Conservation (phyloP, 148 eudicot genomes). For the Amaranthus cruentus region DNA sequence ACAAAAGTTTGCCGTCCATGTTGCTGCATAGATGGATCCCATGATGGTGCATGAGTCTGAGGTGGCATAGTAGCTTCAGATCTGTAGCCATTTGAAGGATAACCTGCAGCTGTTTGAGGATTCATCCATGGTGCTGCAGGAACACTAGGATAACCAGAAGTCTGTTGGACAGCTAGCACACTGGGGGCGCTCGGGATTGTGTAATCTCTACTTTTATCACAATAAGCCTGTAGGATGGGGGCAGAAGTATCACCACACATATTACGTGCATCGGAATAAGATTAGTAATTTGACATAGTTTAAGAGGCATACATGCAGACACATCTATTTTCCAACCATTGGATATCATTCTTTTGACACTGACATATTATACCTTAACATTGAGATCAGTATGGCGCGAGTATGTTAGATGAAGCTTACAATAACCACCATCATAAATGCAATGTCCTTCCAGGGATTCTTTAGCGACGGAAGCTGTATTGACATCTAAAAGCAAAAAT, state of each 20-base stretch:
- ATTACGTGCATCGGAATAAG: not conserved
- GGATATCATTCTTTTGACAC: slow-evolving; percentile 19
- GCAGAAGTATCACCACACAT: not conserved
- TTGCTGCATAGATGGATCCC: slow-evolving; percentile 41
- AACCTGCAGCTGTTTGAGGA: slow-evolving; percentile 30
- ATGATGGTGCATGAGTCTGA: slow-evolving; percentile 29
- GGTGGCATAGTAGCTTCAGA: slow-evolving; percentile 12
- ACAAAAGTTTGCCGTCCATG: slow-evolving; percentile 33
- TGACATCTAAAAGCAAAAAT: slow-evolving; percentile 41
- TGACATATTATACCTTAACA: slow-evolving; percentile 60
- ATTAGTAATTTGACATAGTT: not conserved
- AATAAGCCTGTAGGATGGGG: slow-evolving; percentile 42
- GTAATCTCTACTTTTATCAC: slow-evolving; percentile 78
- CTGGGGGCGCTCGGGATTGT: slow-evolving; percentile 38
- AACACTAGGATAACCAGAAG: slow-evolving; percentile 26
- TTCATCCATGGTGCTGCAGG: slow-evolving; percentile 44
- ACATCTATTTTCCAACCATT: slow-evolving; percentile 17
- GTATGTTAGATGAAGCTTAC: slow-evolving; percentile 96
- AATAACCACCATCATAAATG: slow-evolving; percentile 96
- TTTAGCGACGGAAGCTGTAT: slow-evolving; percentile 66
- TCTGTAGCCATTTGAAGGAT: slow-evolving; percentile 29
- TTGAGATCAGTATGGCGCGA: slow-evolving; percentile 97
- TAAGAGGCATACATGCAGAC: slow-evolving; percentile 34
- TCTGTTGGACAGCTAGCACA: slow-evolving; percentile 30
- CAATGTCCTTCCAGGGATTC: slow-evolving; percentile 80